A percentile compares a stretch with the other conserved stretches of the same genome.
Conservation (phyloP, 192 early-diverging fungal species). For the Entomortierella parvispora region DNA sequence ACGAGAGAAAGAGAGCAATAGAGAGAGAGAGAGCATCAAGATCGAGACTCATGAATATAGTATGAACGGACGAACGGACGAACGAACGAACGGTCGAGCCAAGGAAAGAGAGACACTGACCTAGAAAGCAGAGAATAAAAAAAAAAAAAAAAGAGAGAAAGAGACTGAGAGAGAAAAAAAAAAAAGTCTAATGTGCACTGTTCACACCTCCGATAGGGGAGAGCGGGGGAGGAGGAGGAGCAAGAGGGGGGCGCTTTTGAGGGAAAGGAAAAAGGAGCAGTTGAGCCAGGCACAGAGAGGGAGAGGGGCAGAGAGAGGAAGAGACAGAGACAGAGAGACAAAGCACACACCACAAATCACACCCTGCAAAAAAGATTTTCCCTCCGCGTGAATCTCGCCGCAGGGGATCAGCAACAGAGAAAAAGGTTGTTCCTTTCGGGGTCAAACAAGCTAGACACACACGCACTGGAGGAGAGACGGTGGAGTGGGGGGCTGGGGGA, state of each 20-base stretch:
- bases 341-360: neutral
- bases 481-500: too few species aligned
- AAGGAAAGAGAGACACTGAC: too few species aligned
- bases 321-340: neutral
- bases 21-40: neutral
- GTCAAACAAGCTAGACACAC: too few species aligned
- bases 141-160: neutral
- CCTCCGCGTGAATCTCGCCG: too few species aligned
- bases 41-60: too few species aligned
- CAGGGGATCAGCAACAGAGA: too few species aligned
- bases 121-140: neutral
- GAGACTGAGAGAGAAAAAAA: slow-evolving; percentile 1
- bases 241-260: neutral
- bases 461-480: too few species aligned
- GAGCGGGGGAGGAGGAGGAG: neutral
- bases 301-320: neutral
- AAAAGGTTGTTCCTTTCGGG: too few species aligned
- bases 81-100: too few species aligned
- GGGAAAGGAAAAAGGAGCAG: neutral
- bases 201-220: too few species aligned
- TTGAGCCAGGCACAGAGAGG: neutral
- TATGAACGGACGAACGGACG: too few species aligned
- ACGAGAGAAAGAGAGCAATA: too few species aligned
- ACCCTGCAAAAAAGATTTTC: slow-evolving; percentile 1
- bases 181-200: slow-evolving; percentile 7